These are phyloP conservation scores for Selaginella tamariscina DNA, from an alignment of 75 land plant species.

Conservation along the genomic window DNA sequence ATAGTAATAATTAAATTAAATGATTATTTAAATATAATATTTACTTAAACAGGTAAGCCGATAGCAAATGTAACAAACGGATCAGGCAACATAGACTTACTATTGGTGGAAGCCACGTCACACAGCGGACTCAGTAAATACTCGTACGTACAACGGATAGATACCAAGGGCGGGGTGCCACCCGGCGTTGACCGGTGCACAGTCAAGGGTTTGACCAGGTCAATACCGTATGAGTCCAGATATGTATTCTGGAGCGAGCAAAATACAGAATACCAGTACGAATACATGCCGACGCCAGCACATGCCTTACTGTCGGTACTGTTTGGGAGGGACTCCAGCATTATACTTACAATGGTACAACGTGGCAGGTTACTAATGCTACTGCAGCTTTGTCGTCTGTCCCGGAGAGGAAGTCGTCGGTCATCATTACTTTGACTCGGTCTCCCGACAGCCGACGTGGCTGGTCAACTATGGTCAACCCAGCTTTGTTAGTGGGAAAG, in stretches of 20 bases:
- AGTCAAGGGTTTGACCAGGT: neutral
- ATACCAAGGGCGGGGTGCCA: neutral
- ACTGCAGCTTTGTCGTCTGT: neutral
- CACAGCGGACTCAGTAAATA: neutral
- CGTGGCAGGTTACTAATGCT: neutral
- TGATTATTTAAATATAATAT: no score
- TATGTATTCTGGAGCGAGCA: neutral
- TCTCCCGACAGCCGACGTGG: neutral
- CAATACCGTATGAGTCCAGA: neutral
- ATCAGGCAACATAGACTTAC: neutral
- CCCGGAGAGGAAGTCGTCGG: neutral
- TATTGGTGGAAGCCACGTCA: neutral
- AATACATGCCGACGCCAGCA: neutral
- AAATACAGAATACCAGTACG: neutral
- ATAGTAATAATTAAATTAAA: no score
- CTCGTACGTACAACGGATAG: neutral
- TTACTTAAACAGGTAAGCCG: neutral
- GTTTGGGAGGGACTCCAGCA: neutral
- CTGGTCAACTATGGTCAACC: neutral
- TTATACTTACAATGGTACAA: neutral
- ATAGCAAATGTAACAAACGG: neutral
- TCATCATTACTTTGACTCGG: neutral
- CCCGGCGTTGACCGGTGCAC: neutral
- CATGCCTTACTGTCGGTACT: neutral
- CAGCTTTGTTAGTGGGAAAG: neutral